phyloP scores from a whole-genome alignment of 169 alveolate genomes.

The Pseudocohnilembus persalinus region DNA sequence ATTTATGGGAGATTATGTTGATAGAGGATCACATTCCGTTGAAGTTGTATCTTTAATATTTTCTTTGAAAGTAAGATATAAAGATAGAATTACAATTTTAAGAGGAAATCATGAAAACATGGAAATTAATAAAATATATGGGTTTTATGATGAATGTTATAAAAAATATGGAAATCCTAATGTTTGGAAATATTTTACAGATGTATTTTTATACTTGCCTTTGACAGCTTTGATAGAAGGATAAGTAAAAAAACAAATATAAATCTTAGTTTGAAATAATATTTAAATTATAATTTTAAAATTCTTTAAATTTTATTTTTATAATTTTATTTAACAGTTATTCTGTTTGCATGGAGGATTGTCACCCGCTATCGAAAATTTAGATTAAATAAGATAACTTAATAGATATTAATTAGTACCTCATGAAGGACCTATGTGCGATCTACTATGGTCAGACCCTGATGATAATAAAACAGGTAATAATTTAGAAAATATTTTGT shows the following conservation, averaged over 20 bases:
- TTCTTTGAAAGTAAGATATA: slow-evolving; percentile 54
- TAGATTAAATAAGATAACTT: slow-evolving; percentile 54
- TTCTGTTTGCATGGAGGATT: slow-evolving; percentile 77
- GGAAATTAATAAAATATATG: slow-evolving; percentile 75
- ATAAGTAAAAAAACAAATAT: slow-evolving; percentile 21
- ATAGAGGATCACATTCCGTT: slow-evolving; percentile 64
- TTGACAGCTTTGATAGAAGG: slow-evolving; percentile 70
- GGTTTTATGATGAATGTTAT: slow-evolving; percentile 73
- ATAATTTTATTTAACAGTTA: slow-evolving; percentile 22
- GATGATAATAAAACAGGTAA: slow-evolving; percentile 74
- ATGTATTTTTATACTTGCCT: slow-evolving; percentile 69
- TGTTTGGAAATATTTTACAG: slow-evolving; percentile 71
- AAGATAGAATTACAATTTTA: slow-evolving; percentile 50
- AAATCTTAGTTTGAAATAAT: not conserved
- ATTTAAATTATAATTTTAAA: not conserved
- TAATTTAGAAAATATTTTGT: not conserved
- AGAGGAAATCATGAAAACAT: slow-evolving; percentile 81
- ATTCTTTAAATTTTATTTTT: not conserved
- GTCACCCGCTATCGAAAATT: slow-evolving; percentile 65
- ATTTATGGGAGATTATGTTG: slow-evolving; percentile 79
- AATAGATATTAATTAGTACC: slow-evolving; percentile 84
- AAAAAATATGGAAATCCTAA: slow-evolving; percentile 61
- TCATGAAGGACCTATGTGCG: slow-evolving; percentile 73
- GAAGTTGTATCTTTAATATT: slow-evolving; percentile 60
- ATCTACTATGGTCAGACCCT: slow-evolving; percentile 76